Evolutionary conservation across 2,329 filamentous ascomycete species (phyloP).

Genomic region (Alternaria arborescens): DNA sequence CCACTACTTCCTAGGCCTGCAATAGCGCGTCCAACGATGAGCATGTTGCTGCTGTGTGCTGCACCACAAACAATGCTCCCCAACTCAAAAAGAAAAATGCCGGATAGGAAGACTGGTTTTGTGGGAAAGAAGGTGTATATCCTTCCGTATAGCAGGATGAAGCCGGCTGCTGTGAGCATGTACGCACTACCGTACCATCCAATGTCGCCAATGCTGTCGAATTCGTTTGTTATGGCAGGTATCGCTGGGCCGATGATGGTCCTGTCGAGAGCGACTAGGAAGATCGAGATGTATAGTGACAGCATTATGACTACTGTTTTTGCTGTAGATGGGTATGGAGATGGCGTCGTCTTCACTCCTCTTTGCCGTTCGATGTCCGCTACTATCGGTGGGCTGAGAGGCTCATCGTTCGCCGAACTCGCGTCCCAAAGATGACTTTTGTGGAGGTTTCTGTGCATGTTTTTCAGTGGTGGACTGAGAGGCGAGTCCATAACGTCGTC

Average conservation of each 20-base stretch:
- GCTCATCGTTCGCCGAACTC: constrained; percentile 13
- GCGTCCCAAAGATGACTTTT: constrained; percentile 22
- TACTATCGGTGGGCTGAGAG: not conserved
- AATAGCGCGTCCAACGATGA: constrained; percentile 44
- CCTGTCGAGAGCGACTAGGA: constrained; percentile 50
- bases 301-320: constrained; percentile 43
- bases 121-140: constrained; percentile 59
- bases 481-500: constrained; percentile 21
- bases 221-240: constrained; percentile 57
- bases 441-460: constrained; percentile 12
- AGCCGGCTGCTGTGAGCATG: constrained; percentile 50
- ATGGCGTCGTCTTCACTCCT: not conserved
- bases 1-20: constrained; percentile 44
- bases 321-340: constrained; percentile 31
- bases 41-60: constrained; percentile 44
- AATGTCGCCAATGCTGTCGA: constrained; percentile 53
- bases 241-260: constrained; percentile 59
- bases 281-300: constrained; percentile 45
- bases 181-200: constrained; percentile 56
- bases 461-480: constrained; percentile 17
- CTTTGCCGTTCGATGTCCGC: constrained; percentile 7
- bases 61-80: constrained; percentile 64
- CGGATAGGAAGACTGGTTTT: constrained; percentile 59
- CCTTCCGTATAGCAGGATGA: constrained; percentile 57
- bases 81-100: constrained; percentile 58